Percentiles rank a stretch among this genome's conserved stretches.
phyloP scores from a whole-genome alignment of 2,329 filamentous ascomycete species.

The Exophiala spinifera region DNA sequence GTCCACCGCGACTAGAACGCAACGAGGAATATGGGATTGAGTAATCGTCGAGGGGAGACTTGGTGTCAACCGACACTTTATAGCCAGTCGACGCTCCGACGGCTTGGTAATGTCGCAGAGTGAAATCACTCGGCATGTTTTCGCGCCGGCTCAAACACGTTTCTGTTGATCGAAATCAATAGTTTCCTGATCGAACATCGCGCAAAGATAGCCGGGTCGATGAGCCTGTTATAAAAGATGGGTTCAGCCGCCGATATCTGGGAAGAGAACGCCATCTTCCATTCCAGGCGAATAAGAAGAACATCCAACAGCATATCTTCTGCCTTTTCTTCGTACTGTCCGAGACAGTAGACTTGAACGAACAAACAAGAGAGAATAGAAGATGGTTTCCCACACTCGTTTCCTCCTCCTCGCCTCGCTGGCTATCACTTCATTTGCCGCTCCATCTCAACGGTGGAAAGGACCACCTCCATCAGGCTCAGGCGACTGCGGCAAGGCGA shows the following conservation, averaged over 20 bases:
- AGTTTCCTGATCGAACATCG: neutral
- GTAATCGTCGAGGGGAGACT: neutral
- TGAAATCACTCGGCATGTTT: neutral
- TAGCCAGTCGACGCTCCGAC: neutral
- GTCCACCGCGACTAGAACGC: neutral
- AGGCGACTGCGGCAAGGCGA: conserved; percentile 40
- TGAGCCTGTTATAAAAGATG: neutral
- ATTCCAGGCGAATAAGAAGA: too few relatives aligned
- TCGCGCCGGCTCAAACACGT: neutral
- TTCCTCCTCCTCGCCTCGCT: neutral
- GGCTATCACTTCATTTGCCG: neutral
- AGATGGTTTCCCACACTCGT: neutral
- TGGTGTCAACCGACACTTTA: too few relatives aligned
- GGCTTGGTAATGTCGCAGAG: too few relatives aligned
- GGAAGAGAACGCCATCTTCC: too few relatives aligned
- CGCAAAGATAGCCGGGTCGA: too few relatives aligned
- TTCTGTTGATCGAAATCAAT: neutral
- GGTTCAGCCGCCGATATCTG: neutral
- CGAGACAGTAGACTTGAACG: neutral
- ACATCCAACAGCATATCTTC: neutral
- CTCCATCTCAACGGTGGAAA: neutral
- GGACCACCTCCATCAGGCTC: neutral
- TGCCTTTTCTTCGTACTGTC: neutral
- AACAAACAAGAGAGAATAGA: neutral
- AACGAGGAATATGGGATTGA: neutral